Conservation (phyloP, 257 asterid genomes). For the Plantago ovata region DNA sequence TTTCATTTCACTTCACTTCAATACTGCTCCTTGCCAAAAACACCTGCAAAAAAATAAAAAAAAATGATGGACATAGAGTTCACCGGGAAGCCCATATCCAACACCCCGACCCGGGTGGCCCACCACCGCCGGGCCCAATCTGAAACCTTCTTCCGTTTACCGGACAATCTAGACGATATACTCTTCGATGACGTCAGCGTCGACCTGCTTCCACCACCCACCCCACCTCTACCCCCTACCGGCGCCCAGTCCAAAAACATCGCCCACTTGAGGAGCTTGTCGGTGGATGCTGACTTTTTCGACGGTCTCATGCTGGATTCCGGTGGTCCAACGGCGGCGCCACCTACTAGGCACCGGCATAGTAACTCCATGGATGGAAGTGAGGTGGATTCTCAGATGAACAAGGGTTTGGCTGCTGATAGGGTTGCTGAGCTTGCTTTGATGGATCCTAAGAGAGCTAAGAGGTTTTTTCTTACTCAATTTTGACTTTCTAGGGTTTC, state of each 20-base stretch:
- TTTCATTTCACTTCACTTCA: not conserved
- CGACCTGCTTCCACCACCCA: constrained; percentile 31
- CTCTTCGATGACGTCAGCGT: constrained; percentile 53
- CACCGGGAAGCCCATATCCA: constrained; percentile 54
- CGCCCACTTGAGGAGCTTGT: constrained; percentile 58
- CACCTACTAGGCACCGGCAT: constrained; percentile 53
- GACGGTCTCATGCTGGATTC: constrained; percentile 42
- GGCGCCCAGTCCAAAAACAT: constrained; percentile 24
- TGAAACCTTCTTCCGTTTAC: constrained; percentile 41
- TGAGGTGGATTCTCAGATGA: constrained; percentile 55
- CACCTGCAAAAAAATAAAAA: not conserved
- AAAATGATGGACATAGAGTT: constrained; percentile 56
- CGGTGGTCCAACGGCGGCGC: constrained; percentile 14
- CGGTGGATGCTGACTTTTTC: constrained; percentile 57
- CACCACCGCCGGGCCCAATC: constrained; percentile 86
- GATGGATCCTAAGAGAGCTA: constrained; percentile 93
- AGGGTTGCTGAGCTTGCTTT: constrained; percentile 73
- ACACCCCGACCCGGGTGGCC: constrained; percentile 41
- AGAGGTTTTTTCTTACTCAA: constrained; percentile 42
- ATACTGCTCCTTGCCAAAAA: not conserved
- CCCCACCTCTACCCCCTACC: constrained; percentile 24
- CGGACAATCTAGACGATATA: constrained; percentile 38
- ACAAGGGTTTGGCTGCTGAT: constrained; percentile 70
- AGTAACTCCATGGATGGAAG: constrained; percentile 90
- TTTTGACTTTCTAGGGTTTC: not conserved